phyloP scores from a whole-genome alignment of 345 rosid genomes.

The Citrus glauca region DNA sequence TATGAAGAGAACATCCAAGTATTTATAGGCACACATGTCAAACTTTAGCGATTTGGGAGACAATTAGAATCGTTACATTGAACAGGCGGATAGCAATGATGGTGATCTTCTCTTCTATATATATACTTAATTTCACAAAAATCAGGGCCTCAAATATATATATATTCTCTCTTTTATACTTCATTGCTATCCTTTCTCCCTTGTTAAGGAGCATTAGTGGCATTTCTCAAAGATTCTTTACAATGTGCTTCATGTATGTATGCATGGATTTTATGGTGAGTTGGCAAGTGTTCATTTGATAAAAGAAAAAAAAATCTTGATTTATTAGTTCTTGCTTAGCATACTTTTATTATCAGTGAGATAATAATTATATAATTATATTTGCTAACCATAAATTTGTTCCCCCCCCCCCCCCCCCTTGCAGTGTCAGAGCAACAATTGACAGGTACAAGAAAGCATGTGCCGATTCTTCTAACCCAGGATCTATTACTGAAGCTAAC shows the following conservation, averaged over 20 bases:
- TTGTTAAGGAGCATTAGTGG: background rate
- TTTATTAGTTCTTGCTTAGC: background rate
- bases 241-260: background rate
- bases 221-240: background rate
- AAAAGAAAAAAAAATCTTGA: background rate
- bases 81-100: too few species aligned
- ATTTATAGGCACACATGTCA: too few species aligned
- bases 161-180: too few species aligned
- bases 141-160: background rate
- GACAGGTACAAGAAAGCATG: slow-evolving; percentile 87
- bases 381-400: background rate
- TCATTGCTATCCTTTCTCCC: background rate
- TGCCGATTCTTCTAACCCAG: slow-evolving; percentile 53
- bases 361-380: background rate
- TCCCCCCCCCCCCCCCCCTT: background rate
- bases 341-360: background rate
- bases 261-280: background rate
- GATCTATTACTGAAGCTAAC: slow-evolving; percentile 70
- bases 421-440: slow-evolving; percentile 80
- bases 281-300: background rate
- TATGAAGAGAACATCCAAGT: too few species aligned
- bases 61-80: too few species aligned
- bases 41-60: too few species aligned
- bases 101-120: too few species aligned
- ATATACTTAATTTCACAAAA: too few species aligned